Base-by-base conservation (phyloP, 176 grass and related monocot species). In the Avena insularis region DNA sequence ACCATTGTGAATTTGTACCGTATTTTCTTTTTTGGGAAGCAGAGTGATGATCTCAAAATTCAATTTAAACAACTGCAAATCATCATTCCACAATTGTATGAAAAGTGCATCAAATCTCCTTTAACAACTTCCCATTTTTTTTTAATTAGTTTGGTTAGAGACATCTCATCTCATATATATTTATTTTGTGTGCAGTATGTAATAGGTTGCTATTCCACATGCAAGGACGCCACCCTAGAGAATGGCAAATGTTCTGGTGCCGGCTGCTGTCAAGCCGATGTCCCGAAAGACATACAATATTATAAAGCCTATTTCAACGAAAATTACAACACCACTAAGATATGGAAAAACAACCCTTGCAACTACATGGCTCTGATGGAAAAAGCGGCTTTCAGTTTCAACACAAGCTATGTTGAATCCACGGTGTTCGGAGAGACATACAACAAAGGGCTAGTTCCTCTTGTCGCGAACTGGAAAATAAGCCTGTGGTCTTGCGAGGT, bases 171-270 rank as follows among this genome's bases (percentile, higher is more conserved):
- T 19, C 62, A 65, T 20, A 58, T 20, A 20, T 9, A 7, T 58
- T 19, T 58, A 12, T 49, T 54, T 58, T 11, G 20, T 7, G 2
- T 61, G 58, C 58, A 61, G 66, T 69, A 69, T 4, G 66, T 69
- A 19, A 36, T 69, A 69, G 66, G 66, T 10, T 69, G 66, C 15
- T 3, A 9, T 4, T 17, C 66, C 6, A 69, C 15, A 8, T 69
- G 66, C 2, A 2, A 36, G 3, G 3, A 36, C 16, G 1, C 1
- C 2, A 1, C 79, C 14, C 9, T 53, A 13, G 56, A 3, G 35
- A 64, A 88, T 5, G 43, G 33, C 9, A 76, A 8, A 12, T 91
- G 89, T 63, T 91, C 85, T 40, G 85, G 89, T 4, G 62, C 70
- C 3, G 40, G 40, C 40, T 43, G 40, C 40, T 43, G 40, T 1